These are phyloP conservation scores for Typha latifolia DNA, from an alignment of 176 grass and related monocot species.

Conservation along the genomic window DNA sequence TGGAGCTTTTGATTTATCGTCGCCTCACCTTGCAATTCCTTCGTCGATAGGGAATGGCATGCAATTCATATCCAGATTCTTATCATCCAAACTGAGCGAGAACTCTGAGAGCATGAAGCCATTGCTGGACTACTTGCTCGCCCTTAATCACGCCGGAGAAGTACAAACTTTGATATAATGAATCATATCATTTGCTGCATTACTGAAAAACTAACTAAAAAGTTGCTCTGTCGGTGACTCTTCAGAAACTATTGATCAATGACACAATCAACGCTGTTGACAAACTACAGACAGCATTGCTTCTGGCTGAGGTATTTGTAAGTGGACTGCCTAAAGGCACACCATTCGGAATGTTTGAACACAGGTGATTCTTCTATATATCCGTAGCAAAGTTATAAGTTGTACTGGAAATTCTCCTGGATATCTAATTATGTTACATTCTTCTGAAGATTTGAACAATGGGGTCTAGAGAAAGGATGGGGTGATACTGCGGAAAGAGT, in stretches of 20 bases:
- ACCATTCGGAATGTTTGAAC: conserved; percentile 72
- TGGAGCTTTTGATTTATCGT: conserved; percentile 58
- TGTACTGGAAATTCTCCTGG: background rate
- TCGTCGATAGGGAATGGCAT: conserved; percentile 81
- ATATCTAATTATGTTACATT: background rate
- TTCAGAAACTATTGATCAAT: conserved; percentile 87
- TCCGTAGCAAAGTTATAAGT: background rate
- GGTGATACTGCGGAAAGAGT: conserved; percentile 72
- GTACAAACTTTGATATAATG: conserved; percentile 21
- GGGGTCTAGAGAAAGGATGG: conserved; percentile 97
- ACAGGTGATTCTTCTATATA: conserved; percentile 35
- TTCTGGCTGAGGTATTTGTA: conserved; percentile 68
- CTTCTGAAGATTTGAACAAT: conserved; percentile 71
- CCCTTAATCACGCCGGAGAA: conserved; percentile 33
- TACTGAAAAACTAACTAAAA: background rate
- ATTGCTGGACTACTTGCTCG: conserved; percentile 72
- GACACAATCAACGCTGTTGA: conserved; percentile 49
- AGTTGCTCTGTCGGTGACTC: background rate
- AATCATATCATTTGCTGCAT: background rate
- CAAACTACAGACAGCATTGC: conserved; percentile 83
- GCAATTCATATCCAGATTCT: conserved; percentile 68
- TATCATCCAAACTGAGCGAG: conserved; percentile 51
- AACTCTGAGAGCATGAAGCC: conserved; percentile 68
- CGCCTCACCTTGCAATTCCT: conserved; percentile 61
- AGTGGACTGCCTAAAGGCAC: conserved; percentile 62